Evolutionary conservation across 257 asterid species (phyloP).

Genomic region (Voacanga thouarsii): DNA sequence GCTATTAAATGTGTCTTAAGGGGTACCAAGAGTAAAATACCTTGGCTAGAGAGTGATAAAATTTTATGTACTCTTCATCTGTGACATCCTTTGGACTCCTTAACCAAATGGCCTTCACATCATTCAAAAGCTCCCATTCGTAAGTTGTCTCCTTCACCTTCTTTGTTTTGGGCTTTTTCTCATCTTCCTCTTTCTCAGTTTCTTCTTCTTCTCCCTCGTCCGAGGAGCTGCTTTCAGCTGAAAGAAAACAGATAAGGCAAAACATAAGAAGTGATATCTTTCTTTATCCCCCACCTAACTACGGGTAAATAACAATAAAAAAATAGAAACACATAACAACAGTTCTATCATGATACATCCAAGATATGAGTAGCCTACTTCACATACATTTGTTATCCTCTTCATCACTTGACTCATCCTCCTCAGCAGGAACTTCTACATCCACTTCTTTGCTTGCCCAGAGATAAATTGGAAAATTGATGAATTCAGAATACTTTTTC

Average conservation of each 20-base stretch:
- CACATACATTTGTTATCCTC: slow-evolving; percentile 58
- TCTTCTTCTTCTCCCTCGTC: slow-evolving; percentile 76
- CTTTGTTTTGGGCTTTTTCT: slow-evolving; percentile 76
- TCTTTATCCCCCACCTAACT: background rate
- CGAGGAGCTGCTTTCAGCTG: slow-evolving; percentile 71
- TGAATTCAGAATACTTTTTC: slow-evolving; percentile 82
- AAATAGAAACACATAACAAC: background rate
- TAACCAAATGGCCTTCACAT: slow-evolving; percentile 89
- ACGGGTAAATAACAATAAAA: background rate
- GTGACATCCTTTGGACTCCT: slow-evolving; percentile 90
- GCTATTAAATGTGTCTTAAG: background rate
- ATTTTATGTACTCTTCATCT: slow-evolving; percentile 77
- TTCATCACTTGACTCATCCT: slow-evolving; percentile 64
- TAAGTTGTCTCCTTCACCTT: slow-evolving; percentile 62
- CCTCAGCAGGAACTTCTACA: slow-evolving; percentile 88
- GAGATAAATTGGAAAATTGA: slow-evolving; percentile 83
- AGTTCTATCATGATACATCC: slow-evolving; percentile 2
- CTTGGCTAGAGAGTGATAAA: slow-evolving; percentile 87
- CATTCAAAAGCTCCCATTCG: slow-evolving; percentile 95
- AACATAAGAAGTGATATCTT: background rate
- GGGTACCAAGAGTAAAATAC: slow-evolving; percentile 22
- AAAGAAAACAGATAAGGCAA: slow-evolving; percentile 14
- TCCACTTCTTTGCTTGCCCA: slow-evolving; percentile 93
- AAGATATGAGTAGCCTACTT: slow-evolving; percentile 7
- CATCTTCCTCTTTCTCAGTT: slow-evolving; percentile 65